A percentile compares a stretch with the other conserved stretches of the same genome.
Evolutionary conservation across 306 rosid genomes (phyloP).

Genomic region (Trifolium repens): DNA sequence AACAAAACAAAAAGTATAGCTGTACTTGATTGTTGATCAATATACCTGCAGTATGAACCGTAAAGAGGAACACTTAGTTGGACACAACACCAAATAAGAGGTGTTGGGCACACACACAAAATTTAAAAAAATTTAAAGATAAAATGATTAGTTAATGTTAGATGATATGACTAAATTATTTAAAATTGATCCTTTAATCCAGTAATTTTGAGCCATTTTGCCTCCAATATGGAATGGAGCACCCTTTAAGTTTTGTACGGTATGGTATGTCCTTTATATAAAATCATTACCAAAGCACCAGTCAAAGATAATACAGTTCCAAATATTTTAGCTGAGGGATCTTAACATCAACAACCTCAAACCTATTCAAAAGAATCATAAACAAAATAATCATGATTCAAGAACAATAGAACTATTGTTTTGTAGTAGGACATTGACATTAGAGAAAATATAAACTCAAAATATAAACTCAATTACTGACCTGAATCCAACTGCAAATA

Average conservation of each 20-base stretch:
- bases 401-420: no score
- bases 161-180: no score
- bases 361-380: constrained; percentile 39
- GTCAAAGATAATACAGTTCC: constrained; percentile 51
- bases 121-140: no score
- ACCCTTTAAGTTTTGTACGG: constrained; percentile 31
- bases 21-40: no score
- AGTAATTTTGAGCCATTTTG: constrained; percentile 37
- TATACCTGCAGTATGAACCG: constrained; percentile 57
- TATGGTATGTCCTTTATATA: constrained; percentile 48
- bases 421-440: no score
- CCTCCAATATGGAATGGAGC: constrained; percentile 42
- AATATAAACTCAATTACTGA: constrained; percentile 2
- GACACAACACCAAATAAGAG: no score
- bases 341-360: constrained; percentile 55
- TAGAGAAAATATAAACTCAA: no score
- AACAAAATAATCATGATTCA: background rate
- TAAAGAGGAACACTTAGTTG: no score
- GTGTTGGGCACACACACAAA: no score
- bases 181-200: constrained; percentile 54
- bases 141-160: no score
- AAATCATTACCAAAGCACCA: constrained; percentile 44
- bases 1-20: no score
- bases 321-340: constrained; percentile 47
- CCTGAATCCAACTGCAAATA: constrained; percentile 49